These are phyloP conservation scores for Echinochloa phyllopogon DNA, from an alignment of 176 grass and related monocot genomes.

Conservation along the genomic window DNA sequence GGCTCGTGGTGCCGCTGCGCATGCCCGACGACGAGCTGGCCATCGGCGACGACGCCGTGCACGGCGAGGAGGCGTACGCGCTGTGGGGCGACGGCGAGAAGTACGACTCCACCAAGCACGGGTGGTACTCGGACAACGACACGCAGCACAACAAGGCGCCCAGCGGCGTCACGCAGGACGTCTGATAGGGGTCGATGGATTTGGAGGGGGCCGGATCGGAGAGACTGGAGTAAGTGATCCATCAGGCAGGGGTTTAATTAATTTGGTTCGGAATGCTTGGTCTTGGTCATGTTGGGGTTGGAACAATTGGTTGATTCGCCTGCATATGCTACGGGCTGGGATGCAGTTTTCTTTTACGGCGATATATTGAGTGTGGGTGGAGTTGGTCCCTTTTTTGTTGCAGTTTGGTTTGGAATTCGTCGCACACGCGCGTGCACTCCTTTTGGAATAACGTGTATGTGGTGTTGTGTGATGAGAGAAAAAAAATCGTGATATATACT, in stretches of 20 bases:
- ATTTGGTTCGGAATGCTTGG: neutral
- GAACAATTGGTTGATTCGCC: slow-evolving; percentile 21
- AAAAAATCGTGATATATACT: neutral
- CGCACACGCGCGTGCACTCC: neutral
- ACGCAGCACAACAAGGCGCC: slow-evolving; percentile 53
- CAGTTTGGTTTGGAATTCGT: neutral
- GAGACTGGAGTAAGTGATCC: neutral
- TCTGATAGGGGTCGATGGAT: slow-evolving; percentile 10
- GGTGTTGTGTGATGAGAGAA: slow-evolving; percentile 5
- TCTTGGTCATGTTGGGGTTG: neutral
- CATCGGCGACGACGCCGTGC: slow-evolving; percentile 94
- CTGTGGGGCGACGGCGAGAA: slow-evolving; percentile 98
- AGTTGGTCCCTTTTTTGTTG: neutral
- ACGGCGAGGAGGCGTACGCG: slow-evolving; percentile 92
- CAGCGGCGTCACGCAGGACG: slow-evolving; percentile 74
- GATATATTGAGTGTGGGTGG: neutral
- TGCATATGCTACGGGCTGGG: neutral
- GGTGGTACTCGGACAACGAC: slow-evolving; percentile 63
- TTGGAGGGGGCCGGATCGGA: too few relatives aligned
- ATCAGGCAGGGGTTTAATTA: neutral
- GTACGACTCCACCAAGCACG: slow-evolving; percentile 81
- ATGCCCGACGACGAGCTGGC: slow-evolving; percentile 89
- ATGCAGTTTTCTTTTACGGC: neutral
- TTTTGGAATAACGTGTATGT: slow-evolving; percentile 44
- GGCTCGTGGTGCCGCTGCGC: slow-evolving; percentile 61